Base-by-base conservation (phyloP, 257 asterid genomes). In the Capsicum baccatum region DNA sequence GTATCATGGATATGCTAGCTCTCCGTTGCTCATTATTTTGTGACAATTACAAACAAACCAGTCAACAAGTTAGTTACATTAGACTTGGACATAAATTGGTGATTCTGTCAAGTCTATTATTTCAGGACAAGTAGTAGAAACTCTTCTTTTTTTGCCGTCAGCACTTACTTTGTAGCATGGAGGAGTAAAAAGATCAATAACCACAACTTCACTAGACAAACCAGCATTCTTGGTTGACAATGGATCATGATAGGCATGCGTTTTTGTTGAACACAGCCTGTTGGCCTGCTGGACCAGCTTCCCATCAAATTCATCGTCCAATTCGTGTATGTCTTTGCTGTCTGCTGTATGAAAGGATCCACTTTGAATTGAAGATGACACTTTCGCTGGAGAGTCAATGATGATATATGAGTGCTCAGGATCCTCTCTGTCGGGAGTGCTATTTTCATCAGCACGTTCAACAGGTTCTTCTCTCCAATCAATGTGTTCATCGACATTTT, bases 31-130 rank as follows among this genome's bases (percentile, higher is more conserved):
- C 33, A 26, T 26, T 26, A 26, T 33, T 66, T 66, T 66, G 73
- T 66, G 73, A 66, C n/a, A 12, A 10, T 66, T 33, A 33, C 6
- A 26, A 64, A 26, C 6, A 63, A 63, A 63, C 70, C 42, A 64
- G 70, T 47, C 6, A 39, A 64, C 71, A 11, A 26, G 33, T 1
- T 26, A 26, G 33, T 64, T 85, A 86, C 88, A 89, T 84, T 76
- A 89, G 33, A 26, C 33, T 26, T 26, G 33, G 73, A 87, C 84
- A 50, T 47, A 84, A 85, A 93, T 52, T 54, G 98, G 98, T 79
- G 97, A 94, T 59, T 88, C 90, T 55, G 99, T 93, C 92, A 96
- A 86, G 91, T 96, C 98, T 26, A 96, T 94, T 86, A 95, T 88
- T 87, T 92, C 97, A 71, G 93, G 92, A 83, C 76, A 81, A 60